phyloP scores from a whole-genome alignment of 2,329 filamentous ascomycete species.

The Curvularia sp. region DNA sequence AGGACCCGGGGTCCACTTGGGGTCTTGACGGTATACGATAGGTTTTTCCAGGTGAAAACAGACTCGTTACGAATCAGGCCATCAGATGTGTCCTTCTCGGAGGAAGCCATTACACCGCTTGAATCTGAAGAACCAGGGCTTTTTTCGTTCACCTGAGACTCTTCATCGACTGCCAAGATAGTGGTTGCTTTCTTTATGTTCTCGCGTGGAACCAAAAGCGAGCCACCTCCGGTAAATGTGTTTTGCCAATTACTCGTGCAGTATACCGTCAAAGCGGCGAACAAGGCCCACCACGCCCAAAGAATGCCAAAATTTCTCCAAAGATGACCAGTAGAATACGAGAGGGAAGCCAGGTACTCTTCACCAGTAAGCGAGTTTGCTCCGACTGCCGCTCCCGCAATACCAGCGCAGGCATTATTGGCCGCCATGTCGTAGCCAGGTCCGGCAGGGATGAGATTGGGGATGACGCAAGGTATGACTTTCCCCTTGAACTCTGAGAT shows the following conservation, averaged over 20 bases:
- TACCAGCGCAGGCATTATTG: slow-evolving; percentile 1
- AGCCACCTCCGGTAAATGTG: slow-evolving; percentile 56
- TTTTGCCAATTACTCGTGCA: slow-evolving; percentile 62
- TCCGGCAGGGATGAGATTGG: slow-evolving; percentile 58
- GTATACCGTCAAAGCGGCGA: slow-evolving; percentile 63
- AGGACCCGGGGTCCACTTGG: slow-evolving; percentile 50
- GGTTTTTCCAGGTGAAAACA: slow-evolving; percentile 69
- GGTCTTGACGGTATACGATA: slow-evolving; percentile 64
- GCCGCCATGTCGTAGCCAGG: slow-evolving; percentile 53
- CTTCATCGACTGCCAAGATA: slow-evolving; percentile 61
- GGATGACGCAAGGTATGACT: slow-evolving; percentile 60
- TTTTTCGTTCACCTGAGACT: slow-evolving; percentile 48
- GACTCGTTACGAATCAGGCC: slow-evolving; percentile 66
- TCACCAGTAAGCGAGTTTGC: slow-evolving; percentile 61
- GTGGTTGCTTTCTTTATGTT: slow-evolving; percentile 60
- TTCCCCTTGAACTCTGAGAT: slow-evolving; percentile 68
- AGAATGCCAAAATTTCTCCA: slow-evolving; percentile 55
- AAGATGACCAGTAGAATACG: slow-evolving; percentile 35
- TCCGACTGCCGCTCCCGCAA: slow-evolving; percentile 55
- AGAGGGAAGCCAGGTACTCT: slow-evolving; percentile 62
- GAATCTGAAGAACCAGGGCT: slow-evolving; percentile 2
- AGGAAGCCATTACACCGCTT: background rate
- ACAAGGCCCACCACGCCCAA: slow-evolving; percentile 54
- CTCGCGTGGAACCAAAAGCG: slow-evolving; percentile 65
- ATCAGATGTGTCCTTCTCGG: slow-evolving; percentile 33